phyloP scores from a whole-genome alignment of 176 grass and related monocot genomes.

The Eragrostis nindensis region DNA sequence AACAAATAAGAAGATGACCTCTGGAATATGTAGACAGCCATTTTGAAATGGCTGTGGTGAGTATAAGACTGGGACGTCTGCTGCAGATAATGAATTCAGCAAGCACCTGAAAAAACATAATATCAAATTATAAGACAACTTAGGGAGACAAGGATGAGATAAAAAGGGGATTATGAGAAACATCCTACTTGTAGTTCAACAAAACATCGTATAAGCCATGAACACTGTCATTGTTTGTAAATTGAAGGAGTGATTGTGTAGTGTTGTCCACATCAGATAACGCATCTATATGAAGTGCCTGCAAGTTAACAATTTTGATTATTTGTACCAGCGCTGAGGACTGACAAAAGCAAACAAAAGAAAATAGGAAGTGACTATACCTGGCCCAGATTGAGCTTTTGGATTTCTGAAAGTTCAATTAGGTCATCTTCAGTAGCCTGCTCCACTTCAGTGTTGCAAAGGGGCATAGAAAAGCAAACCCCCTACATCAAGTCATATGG shows the following conservation, averaged over 20 bases:
- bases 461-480: slow-evolving; percentile 84
- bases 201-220: slow-evolving; percentile 88
- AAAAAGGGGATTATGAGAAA: slow-evolving; percentile 4
- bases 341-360: background rate
- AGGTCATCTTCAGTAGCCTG: slow-evolving; percentile 82
- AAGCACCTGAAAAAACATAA: slow-evolving; percentile 56
- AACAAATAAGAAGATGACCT: slow-evolving; percentile 50
- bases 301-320: slow-evolving; percentile 15
- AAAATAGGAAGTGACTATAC: slow-evolving; percentile 46
- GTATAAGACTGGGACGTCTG: slow-evolving; percentile 80
- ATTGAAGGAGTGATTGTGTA: slow-evolving; percentile 78
- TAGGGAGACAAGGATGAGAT: background rate
- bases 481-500: slow-evolving; percentile 46
- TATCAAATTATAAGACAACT: slow-evolving; percentile 15
- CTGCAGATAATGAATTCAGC: slow-evolving; percentile 60
- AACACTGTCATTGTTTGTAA: slow-evolving; percentile 70
- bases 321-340: slow-evolving; percentile 2
- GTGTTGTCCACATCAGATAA: slow-evolving; percentile 79
- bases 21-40: slow-evolving; percentile 68
- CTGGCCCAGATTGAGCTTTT: slow-evolving; percentile 83
- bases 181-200: slow-evolving; percentile 79
- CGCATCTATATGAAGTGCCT: slow-evolving; percentile 75
- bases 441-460: slow-evolving; percentile 74
- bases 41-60: slow-evolving; percentile 78
- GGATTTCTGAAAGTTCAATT: slow-evolving; percentile 83